These are phyloP conservation scores for Erysimum pusillum DNA, from an alignment of 441 rosid species.

Conservation along the genomic window DNA sequence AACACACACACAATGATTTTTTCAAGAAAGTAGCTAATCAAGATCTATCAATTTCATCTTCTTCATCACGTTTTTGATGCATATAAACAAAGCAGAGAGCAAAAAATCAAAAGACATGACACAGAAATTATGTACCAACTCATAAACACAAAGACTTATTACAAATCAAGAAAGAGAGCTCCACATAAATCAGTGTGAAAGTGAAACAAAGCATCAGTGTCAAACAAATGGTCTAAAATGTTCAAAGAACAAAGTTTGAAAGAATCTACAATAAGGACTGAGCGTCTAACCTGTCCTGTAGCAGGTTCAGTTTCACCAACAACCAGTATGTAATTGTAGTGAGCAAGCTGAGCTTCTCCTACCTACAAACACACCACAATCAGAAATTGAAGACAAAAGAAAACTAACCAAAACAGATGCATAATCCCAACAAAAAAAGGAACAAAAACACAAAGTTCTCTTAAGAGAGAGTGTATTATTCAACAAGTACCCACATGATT, in stretches of 20 bases:
- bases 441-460: constrained; percentile 8
- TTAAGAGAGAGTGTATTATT: neutral
- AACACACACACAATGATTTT: no score
- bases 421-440: constrained; percentile 17
- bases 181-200: no score
- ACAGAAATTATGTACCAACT: no score
- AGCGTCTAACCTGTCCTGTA: constrained; percentile 72
- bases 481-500: neutral
- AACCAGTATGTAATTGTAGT: constrained; percentile 90
- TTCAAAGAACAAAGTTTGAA: neutral
- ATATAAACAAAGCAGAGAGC: no score
- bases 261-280: neutral
- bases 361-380: constrained; percentile 57
- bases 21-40: no score
- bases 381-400: neutral
- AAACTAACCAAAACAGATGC: constrained; percentile 3
- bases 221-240: constrained; percentile 17
- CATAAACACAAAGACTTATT: no score
- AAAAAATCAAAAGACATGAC: no score
- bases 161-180: no score
- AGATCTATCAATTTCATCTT: no score
- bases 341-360: constrained; percentile 96
- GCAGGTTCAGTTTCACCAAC: constrained; percentile 91
- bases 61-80: no score
- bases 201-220: no score